phyloP scores from a whole-genome alignment of 2,329 filamentous ascomycete genomes.

The Botrytis squamosa region DNA sequence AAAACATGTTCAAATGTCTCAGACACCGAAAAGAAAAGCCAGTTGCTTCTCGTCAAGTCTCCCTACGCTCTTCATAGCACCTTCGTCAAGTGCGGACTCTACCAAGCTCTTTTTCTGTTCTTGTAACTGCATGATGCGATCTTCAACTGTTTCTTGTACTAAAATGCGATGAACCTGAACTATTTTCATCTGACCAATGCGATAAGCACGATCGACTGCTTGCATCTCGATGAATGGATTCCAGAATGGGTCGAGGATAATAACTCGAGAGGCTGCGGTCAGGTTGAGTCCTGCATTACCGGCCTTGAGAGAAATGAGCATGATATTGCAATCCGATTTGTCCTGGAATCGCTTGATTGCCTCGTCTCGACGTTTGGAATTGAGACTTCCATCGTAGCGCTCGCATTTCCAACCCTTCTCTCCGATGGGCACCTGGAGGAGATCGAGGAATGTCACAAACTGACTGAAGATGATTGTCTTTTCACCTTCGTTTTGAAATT shows the following conservation, averaged over 20 bases:
- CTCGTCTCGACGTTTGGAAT: constrained; percentile 60
- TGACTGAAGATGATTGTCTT: constrained; percentile 83
- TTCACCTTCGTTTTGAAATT: constrained; percentile 50
- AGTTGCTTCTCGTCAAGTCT: constrained; percentile 49
- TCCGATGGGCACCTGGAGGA: constrained; percentile 70
- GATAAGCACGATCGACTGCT: constrained; percentile 84
- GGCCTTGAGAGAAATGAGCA: constrained; percentile 77
- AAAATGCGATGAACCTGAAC: constrained; percentile 81
- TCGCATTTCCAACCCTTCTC: constrained; percentile 51
- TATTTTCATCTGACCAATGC: constrained; percentile 73
- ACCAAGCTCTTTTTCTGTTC: constrained; percentile 76
- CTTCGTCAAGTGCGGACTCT: constrained; percentile 76
- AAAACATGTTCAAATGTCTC: not conserved
- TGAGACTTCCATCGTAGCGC: constrained; percentile 78
- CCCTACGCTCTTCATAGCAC: constrained; percentile 63
- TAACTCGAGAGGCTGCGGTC: constrained; percentile 77
- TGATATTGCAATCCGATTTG: constrained; percentile 58
- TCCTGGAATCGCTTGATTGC: constrained; percentile 66
- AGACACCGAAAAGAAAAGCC: constrained; percentile 35
- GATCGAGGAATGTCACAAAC: constrained; percentile 75
- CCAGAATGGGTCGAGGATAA: constrained; percentile 93
- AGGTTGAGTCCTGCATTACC: constrained; percentile 87
- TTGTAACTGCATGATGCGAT: constrained; percentile 78
- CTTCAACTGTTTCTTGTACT: constrained; percentile 77
- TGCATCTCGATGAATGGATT: constrained; percentile 93